Base-by-base conservation (phyloP, 2,329 filamentous ascomycete genomes). In the Geosmithia flava region DNA sequence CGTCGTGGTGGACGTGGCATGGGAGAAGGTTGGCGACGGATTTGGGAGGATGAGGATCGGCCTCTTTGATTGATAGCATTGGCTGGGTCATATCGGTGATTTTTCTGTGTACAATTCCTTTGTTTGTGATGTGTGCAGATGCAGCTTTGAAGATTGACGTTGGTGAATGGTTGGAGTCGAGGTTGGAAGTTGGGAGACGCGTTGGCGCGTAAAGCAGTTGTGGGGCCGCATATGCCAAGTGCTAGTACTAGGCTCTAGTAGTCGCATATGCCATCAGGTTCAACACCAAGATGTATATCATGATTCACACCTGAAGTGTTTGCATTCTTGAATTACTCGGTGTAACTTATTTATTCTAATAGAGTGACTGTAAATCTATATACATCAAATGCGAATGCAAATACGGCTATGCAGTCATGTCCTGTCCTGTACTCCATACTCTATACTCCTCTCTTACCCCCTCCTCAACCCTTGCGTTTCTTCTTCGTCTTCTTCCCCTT, bases 1-100 rank as follows among this genome's bases (percentile, higher is more conserved):
- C 90, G 55, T 85, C 79, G 63, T 94, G 83, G 56, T 90, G 76
- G 58, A 96, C 79, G 48, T 80, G 78, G 57, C 87, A 93, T 3
- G 90, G 89, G 15, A 96, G 72, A 19, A 95, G 68, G 58, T 95
- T 83, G 3, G 83, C 77, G 0, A 71, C 78, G 48, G 70, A 70
- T 50, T 71, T 71, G 19, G 49, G 42, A 6, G 50, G 47, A 2
- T 49, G 48, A 3, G 52, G 46, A 2, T 55, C 48, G 20, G 53
- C 49, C 5, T 57, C 52, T n/a, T 62, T 58, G 29, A 75, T 58
- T 3, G 58, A 56, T 23, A 75, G 62, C 16, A 74, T 71, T 39
- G 67, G 62, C 49, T 66, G 64, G 7, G 65, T 57, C 71, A 72
- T 72, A 40, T 48, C 39, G 30, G 33, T 30, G 6, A 30, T 45